These are phyloP conservation scores for Populus euphratica DNA, from an alignment of 345 rosid species.

Conservation along the genomic window DNA sequence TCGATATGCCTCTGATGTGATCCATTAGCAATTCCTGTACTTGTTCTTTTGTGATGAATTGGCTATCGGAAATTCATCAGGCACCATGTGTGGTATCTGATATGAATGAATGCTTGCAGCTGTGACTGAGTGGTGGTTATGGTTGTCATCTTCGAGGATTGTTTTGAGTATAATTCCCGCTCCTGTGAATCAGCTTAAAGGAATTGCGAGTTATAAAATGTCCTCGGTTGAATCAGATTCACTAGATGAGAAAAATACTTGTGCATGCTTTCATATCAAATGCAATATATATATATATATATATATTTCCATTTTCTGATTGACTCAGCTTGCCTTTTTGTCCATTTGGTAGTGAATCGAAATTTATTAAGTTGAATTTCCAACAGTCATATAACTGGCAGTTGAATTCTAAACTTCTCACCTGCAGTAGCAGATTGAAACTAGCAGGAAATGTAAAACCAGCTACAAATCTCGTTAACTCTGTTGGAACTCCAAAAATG, in stretches of 20 bases:
- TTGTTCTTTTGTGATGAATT: neutral
- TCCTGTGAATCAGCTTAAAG: neutral
- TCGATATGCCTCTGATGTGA: neutral
- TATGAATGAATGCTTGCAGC: neutral
- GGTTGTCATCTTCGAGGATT: neutral
- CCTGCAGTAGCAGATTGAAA: neutral
- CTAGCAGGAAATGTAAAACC: neutral
- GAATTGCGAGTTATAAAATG: neutral
- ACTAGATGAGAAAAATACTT: neutral
- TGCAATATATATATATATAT: neutral
- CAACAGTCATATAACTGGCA: neutral
- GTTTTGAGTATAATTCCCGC: neutral
- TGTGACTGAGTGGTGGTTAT: neutral
- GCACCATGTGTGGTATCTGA: neutral
- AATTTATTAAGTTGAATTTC: neutral
- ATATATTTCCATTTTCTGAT: neutral
- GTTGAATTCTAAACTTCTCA: neutral
- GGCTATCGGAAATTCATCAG: neutral
- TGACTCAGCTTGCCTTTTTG: neutral
- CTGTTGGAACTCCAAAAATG: neutral
- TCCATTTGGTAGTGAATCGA: neutral
- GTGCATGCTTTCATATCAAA: neutral
- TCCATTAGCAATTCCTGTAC: neutral
- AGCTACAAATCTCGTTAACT: neutral
- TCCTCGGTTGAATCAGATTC: neutral